Evolutionary conservation across 2,329 filamentous ascomycete genomes (phyloP).

Genomic region (Colletotrichum sp.): DNA sequence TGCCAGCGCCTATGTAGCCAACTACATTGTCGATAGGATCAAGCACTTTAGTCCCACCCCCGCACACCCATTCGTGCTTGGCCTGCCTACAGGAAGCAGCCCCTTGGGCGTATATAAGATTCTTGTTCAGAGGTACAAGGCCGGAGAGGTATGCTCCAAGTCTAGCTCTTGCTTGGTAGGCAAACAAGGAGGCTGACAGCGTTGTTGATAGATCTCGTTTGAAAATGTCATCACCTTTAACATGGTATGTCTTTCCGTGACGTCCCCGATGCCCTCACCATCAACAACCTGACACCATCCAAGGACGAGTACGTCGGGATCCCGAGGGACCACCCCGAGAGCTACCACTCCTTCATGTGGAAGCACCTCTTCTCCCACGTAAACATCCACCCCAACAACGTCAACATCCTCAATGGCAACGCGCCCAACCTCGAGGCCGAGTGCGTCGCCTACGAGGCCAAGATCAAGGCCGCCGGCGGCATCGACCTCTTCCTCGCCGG

Average conservation of each 20-base stretch:
- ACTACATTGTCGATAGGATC: constrained; percentile 85
- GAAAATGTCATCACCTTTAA: constrained; percentile 91
- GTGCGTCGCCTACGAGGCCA: constrained; percentile 79
- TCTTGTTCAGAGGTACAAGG: constrained; percentile 74
- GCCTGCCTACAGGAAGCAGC: constrained; percentile 83
- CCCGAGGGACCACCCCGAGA: constrained; percentile 81
- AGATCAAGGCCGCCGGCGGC: constrained; percentile 75
- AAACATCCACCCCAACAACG: constrained; percentile 80
- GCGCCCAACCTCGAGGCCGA: constrained; percentile 77
- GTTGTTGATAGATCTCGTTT: constrained; percentile 71
- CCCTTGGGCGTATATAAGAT: constrained; percentile 79
- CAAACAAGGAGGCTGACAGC: neutral
- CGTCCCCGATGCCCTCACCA: neutral
- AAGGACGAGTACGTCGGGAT: constrained; percentile 88
- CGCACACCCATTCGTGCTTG: constrained; percentile 79
- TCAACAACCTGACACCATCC: constrained; percentile 2
- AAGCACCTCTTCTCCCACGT: constrained; percentile 88
- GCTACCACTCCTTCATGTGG: constrained; percentile 94
- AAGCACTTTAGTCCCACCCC: constrained; percentile 76
- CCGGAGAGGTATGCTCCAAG: constrained; percentile 53
- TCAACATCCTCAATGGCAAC: constrained; percentile 85
- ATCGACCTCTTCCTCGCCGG: constrained; percentile 88
- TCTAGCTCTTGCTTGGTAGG: neutral
- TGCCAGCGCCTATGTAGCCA: constrained; percentile 78
- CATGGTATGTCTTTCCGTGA: constrained; percentile 63